These are phyloP conservation scores for Eruca vesicaria DNA, from an alignment of 441 rosid species.

Conservation along the genomic window DNA sequence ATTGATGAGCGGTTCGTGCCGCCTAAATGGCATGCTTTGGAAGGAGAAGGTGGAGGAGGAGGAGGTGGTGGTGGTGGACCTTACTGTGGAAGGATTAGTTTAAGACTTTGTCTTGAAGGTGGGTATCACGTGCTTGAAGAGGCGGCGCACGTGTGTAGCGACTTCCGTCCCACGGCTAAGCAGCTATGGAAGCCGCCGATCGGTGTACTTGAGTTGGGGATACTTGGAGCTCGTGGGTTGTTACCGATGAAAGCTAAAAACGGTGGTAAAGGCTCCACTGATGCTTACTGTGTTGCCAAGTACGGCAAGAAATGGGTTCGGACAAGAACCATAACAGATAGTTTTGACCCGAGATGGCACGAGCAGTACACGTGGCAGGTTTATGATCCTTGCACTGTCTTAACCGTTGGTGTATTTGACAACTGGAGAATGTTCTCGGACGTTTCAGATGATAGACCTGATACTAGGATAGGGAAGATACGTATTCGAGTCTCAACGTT, in stretches of 20 bases:
- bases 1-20: conserved; percentile 73
- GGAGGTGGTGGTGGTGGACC: conserved; percentile 25
- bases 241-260: conserved; percentile 73
- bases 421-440: conserved; percentile 85
- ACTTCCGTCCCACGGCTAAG: conserved; percentile 91
- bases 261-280: conserved; percentile 81
- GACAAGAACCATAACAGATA: conserved; percentile 78
- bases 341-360: conserved; percentile 96
- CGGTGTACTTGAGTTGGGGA: conserved; percentile 83
- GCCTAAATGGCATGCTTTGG: conserved; percentile 68
- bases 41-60: conserved; percentile 38
- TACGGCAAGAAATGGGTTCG: conserved; percentile 98
- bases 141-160: conserved; percentile 97
- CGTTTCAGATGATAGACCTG: conserved; percentile 49
- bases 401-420: conserved; percentile 80
- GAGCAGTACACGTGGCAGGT: conserved; percentile 99
- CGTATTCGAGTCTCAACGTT: conserved; percentile 82
- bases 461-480: conserved; percentile 71
- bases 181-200: conserved; percentile 95
- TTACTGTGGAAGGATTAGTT: conserved; percentile 63
- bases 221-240: conserved; percentile 85
- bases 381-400: conserved; percentile 88
- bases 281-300: conserved; percentile 89
- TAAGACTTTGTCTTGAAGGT: conserved; percentile 85
- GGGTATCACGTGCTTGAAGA: conserved; percentile 98